Evolutionary conservation across 2,329 filamentous ascomycete genomes (phyloP), one percentile per base, ranked within the genome.

Genomic region (Scytalidium sp.): DNA sequence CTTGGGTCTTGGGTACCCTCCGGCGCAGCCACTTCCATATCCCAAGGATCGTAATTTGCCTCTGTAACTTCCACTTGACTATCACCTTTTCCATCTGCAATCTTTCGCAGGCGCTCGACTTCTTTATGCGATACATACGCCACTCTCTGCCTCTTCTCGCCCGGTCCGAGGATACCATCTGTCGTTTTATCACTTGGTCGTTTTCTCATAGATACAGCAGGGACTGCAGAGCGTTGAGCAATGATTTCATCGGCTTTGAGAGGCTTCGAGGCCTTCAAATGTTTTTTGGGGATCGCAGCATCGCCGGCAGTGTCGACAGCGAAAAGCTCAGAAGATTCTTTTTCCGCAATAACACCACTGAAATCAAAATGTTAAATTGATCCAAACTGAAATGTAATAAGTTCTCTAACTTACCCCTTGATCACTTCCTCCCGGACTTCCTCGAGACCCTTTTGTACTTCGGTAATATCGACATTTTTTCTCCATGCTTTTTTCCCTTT

Each of bases 401-500:
- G 29, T n/a, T 25, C 20, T 36, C 36, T 41, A 43, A 47, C 63
- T 52, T 76, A 93, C 90, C 94, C 94, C 75, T 86, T 81, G 58
- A 96, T 94, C 54, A 97, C 87, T 74, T 97, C 88, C 51, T 95
- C 87, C 62, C 94, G 90, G 58, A 95, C 75, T 63, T 88, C 80
- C 55, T 91, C 86, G 27, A 99, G 81, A 53, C 94, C 94, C 47
- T 87, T 74, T 62, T 93, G 81, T 21, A 99, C 82, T 55, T 96
- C 86, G 22, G 89, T 87, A 54, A 97, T 82, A 71, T 99, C 90
- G 69, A 99, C 90, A 73, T 99, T 96, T 70, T 97, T 99, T 65
- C 94, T 83, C 94, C 94, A 99, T 25, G 94, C 93, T 75, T 96
- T 97, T 73, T 97, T 97, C 62, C 95, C 94, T 69, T 99, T 99